Evolutionary conservation across 1,284 basidiomycete genomes (phyloP), one percentile per base, ranked within the genome.

Genomic region (Laetiporus sulphureus): DNA sequence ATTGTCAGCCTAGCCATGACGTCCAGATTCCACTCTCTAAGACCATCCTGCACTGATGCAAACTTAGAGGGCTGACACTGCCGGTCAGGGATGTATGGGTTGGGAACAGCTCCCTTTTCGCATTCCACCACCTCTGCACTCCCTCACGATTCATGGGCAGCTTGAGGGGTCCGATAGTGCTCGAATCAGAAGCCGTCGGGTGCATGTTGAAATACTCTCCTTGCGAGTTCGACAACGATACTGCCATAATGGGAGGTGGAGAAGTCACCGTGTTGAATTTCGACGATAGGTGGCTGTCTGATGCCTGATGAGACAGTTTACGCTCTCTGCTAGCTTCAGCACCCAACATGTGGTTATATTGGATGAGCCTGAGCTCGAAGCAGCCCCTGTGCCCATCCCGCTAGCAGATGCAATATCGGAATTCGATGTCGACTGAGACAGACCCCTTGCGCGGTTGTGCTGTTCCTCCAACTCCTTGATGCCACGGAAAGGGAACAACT

Each of bases 61-160:
- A 94, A 94, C 62, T 95, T 95, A 53, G 89, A 79, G 21, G 94
- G 68, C 62, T 95, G 88, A 75, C 91, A 91, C 58, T 94, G 76
- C 87, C 86, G 91, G 62, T 90, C 85, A n/a, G 62, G 2, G 69
- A 49, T 3, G 59, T 63, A 16, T 66, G 64, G 2, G 71, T 61
- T 16, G 71, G 65, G 42, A 73, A 73, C 29, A 72, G 63, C 57
- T 73, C 76, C 36, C n/a, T 25, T 53, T 73, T 75, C 45, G 72
- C 75, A 45, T 67, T 80, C 35, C 86, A 60, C 85, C 85, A 89
- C 54, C 82, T 82, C 60, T 77, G 81, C 22, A 88, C 83, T 19
- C 77, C 84, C 39, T 83, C 78, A 12, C 83, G 68, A 13, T 75
- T 84, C 58, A 73, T 83, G 0, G 85, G 85, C 40, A 88, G 65